Conservation (phyloP, 768 basidiomycete species). For the Fibroporia radiculosa region DNA sequence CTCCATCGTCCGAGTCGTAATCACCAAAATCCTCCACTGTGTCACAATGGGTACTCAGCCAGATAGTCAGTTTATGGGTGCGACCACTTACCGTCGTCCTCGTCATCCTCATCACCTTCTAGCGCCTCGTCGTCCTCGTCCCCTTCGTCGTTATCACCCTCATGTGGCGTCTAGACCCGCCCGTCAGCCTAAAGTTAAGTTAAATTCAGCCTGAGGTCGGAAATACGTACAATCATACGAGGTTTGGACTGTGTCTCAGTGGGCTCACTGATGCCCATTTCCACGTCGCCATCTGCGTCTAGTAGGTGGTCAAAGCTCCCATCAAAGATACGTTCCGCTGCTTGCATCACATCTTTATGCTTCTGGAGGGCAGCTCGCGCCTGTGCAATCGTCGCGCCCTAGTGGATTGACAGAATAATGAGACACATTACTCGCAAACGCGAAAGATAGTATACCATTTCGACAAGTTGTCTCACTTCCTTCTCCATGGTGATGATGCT, state of each 20-base stretch:
- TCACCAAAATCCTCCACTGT: slow-evolving; percentile 57
- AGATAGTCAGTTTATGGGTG: background rate
- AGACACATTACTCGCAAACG: background rate
- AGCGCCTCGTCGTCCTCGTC: slow-evolving; percentile 44
- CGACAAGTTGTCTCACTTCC: slow-evolving; percentile 28
- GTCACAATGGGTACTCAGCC: background rate
- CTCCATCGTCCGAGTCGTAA: slow-evolving; percentile 77
- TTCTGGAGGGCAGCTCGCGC: slow-evolving; percentile 77
- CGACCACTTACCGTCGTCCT: slow-evolving; percentile 37
- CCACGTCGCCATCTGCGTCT: slow-evolving; percentile 38
- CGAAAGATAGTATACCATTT: slow-evolving; percentile 24
- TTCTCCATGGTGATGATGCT: slow-evolving; percentile 23
- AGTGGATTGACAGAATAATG: slow-evolving; percentile 2
- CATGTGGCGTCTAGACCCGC: slow-evolving; percentile 50
- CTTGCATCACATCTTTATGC: slow-evolving; percentile 87
- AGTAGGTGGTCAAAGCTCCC: slow-evolving; percentile 76
- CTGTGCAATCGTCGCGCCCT: slow-evolving; percentile 81
- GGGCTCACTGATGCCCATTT: slow-evolving; percentile 13
- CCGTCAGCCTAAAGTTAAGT: background rate
- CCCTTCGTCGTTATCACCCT: slow-evolving; percentile 42
- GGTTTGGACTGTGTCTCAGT: slow-evolving; percentile 9
- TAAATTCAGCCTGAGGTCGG: background rate
- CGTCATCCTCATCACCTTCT: slow-evolving; percentile 36
- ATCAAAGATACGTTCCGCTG: slow-evolving; percentile 79
- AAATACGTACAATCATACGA: slow-evolving; percentile 21